Percentiles rank a stretch among this genome's conserved stretches.
Evolutionary conservation across 805 yeast species (phyloP).

Genomic region (Pichia exigua): DNA sequence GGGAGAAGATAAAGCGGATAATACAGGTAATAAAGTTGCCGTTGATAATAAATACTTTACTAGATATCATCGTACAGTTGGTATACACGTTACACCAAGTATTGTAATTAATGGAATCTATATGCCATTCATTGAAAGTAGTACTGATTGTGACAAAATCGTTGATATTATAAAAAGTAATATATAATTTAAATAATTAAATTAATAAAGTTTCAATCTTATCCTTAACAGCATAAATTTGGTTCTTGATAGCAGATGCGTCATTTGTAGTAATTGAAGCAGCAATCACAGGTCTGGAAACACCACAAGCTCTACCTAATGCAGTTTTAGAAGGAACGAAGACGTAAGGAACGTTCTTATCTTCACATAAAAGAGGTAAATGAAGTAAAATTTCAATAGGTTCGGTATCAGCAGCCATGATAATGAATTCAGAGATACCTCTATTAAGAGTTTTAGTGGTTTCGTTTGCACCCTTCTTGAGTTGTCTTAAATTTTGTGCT

Average conservation of each 20-base stretch:
- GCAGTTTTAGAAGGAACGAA: constrained; percentile 98
- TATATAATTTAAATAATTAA: constrained; percentile 33
- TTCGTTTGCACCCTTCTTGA: constrained; percentile 99
- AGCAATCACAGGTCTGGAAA: constrained; percentile 98
- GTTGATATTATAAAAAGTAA: constrained; percentile 30
- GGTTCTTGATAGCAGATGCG: constrained; percentile 94
- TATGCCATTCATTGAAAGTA: constrained; percentile 51
- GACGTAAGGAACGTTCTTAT: constrained; percentile 98
- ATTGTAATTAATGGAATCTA: constrained; percentile 63
- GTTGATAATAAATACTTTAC: constrained; percentile 68
- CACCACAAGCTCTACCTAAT: constrained; percentile 99
- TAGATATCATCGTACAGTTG: constrained; percentile 63
- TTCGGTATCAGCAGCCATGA: constrained; percentile 99
- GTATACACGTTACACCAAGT: constrained; percentile 83
- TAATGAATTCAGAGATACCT: constrained; percentile 98
- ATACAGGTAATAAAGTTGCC: constrained; percentile 51
- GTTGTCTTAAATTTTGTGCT: constrained; percentile 94
- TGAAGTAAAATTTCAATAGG: constrained; percentile 98
- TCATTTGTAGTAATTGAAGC: constrained; percentile 98
- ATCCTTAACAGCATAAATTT: constrained; percentile 96
- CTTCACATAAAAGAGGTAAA: constrained; percentile 96
- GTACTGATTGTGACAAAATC: constrained; percentile 43
- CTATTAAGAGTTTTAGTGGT: constrained; percentile 98
- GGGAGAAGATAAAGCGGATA: constrained; percentile 30
- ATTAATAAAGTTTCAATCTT: constrained; percentile 97